A percentile compares a stretch with the other conserved stretches of the same genome.
Evolutionary conservation across 2,329 filamentous ascomycete species (phyloP).

Genomic region (Alternaria atra): DNA sequence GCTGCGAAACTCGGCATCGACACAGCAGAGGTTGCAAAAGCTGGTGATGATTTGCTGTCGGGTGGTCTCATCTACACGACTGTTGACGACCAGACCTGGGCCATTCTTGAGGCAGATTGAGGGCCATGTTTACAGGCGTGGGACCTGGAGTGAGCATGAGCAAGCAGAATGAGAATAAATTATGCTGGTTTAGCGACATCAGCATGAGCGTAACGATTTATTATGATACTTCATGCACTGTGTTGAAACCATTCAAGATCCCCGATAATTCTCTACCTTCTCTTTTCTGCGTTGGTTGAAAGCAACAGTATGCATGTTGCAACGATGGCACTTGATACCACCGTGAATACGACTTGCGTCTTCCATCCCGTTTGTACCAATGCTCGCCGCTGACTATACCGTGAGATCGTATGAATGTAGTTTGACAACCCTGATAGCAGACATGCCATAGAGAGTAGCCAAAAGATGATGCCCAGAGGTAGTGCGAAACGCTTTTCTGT

Average conservation of each 20-base stretch:
- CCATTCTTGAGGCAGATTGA: constrained; percentile 71
- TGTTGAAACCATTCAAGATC: not conserved
- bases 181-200: not conserved
- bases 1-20: constrained; percentile 71
- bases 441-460: constrained; percentile 80
- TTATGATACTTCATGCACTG: constrained; percentile 2
- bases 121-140: not conserved
- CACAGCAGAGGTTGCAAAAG: constrained; percentile 74
- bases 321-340: constrained; percentile 53
- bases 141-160: not conserved
- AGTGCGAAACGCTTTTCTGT: constrained; percentile 80
- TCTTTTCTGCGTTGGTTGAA: constrained; percentile 49
- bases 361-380: constrained; percentile 94
- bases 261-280: constrained; percentile 30
- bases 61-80: constrained; percentile 87
- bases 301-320: constrained; percentile 54
- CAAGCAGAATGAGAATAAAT: not conserved
- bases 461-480: constrained; percentile 89
- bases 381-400: constrained; percentile 79
- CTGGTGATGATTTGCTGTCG: constrained; percentile 80
- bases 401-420: constrained; percentile 83
- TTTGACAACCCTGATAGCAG: constrained; percentile 81
- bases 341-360: constrained; percentile 75
- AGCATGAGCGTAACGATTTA: constrained; percentile 4
- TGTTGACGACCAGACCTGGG: constrained; percentile 91